A percentile compares a stretch with the other conserved stretches of the same genome.
These are phyloP conservation scores for Lachnellula hyalina DNA, from an alignment of 2,329 filamentous ascomycete species.

Conservation along the genomic window DNA sequence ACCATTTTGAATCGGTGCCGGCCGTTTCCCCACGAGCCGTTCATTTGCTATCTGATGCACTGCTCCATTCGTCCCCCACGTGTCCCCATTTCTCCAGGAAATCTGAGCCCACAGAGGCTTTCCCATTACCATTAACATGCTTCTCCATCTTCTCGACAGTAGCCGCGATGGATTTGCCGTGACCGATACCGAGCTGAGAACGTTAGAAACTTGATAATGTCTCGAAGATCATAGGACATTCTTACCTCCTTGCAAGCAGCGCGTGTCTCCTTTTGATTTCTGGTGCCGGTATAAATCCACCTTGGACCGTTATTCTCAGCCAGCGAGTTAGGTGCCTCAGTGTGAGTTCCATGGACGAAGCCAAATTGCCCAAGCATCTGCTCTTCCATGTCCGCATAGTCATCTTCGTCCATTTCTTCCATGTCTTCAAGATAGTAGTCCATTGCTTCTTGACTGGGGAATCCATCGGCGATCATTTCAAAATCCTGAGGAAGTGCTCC, in stretches of 20 bases:
- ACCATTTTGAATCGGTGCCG: no score
- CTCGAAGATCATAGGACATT: background rate
- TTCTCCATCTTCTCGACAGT: constrained; percentile 15
- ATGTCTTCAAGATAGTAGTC: background rate
- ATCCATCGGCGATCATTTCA: background rate
- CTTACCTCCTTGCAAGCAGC: constrained; percentile 15
- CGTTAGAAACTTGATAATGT: background rate
- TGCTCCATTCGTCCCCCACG: background rate
- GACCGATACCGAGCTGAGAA: constrained; percentile 10
- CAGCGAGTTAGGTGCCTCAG: background rate
- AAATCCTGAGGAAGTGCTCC: background rate
- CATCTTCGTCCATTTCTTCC: background rate
- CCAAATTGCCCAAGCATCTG: background rate
- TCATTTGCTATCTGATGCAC: no score
- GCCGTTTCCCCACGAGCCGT: no score
- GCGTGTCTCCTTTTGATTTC: constrained; percentile 13
- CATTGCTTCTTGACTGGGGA: background rate
- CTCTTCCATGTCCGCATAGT: background rate
- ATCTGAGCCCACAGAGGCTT: constrained; percentile 4
- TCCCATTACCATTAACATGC: constrained; percentile 15
- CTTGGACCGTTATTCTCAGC: background rate
- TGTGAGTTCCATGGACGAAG: constrained; percentile 10
- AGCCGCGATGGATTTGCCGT: constrained; percentile 12
- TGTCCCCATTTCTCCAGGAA: constrained; percentile 14
- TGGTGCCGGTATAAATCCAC: constrained; percentile 15